Evolutionary conservation across 139 green algal genomes (phyloP), one percentile per base, ranked within the genome.

Genomic region (Gonium pectorale): DNA sequence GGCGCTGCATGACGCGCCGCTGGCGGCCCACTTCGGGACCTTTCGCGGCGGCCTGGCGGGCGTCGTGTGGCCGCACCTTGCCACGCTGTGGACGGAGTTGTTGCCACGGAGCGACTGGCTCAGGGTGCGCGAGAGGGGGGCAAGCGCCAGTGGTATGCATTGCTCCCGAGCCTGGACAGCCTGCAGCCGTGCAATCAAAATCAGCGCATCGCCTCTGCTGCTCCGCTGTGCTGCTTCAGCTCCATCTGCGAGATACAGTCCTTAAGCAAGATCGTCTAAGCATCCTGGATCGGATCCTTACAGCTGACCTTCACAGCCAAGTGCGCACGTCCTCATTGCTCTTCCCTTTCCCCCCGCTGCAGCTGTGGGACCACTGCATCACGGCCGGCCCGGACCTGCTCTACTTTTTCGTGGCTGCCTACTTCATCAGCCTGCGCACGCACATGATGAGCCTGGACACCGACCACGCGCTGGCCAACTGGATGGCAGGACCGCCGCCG

Each of bases 291-390:
- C n/a, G n/a, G n/a, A n/a, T n/a, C n/a, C n/a, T n/a, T n/a, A n/a
- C n/a, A n/a, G n/a, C n/a, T n/a, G n/a, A n/a, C n/a, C n/a, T n/a
- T n/a, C n/a, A n/a, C n/a, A n/a, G n/a, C n/a, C n/a, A n/a, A n/a
- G n/a, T n/a, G n/a, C n/a, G n/a, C n/a, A n/a, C n/a, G n/a, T 56
- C 49, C 49, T 56, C 49, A 13, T 17, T 17, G 13, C 49, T 17
- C 62, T 6, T 17, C 29, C 62, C 41, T 6, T 67, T 4, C 67
- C n/a, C n/a, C 49, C 35, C 33, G 0, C 41, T 46, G 56, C 81
- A 90, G 87, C 44, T 90, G 56, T 94, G 89, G 88, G 93, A 96
- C 85, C 93, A 96, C 72, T 90, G 90, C 84, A 68, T 96, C 60
- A 89, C 86, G 37, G 83, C 86, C 31, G 88, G 86, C 0, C 90